Base-by-base conservation (phyloP, 2,329 filamentous ascomycete genomes). In the Gnomoniopsis smithogilvyi region DNA sequence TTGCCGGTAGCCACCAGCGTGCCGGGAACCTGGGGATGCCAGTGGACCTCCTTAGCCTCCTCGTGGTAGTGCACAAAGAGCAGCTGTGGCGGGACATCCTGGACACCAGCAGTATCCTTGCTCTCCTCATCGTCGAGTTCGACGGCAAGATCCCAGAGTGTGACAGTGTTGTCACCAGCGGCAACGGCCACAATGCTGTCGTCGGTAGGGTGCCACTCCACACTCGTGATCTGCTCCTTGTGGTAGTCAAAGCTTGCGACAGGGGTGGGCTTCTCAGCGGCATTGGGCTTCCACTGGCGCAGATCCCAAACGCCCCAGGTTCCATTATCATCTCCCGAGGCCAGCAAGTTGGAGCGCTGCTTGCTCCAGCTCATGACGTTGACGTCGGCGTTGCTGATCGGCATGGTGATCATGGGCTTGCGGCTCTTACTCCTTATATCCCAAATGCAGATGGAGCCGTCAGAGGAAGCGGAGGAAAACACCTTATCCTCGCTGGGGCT, bases 121-220 rank as follows among this genome's bases (percentile, higher is more conserved):
- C 89, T 96, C 81, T 98, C 95, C 75, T 99, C 95, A 70, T 98
- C 95, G 67, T 99, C 95, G 62, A 98, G 73, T 79, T 99, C 95
- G 59, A 98, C 95, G 0, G 93, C 92, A 71, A 99, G 75, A 83
- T 99, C 95, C 95, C 95, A 98, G 34, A 98, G 78, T 1, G 95
- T 97, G 34, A 98, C 85, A 0, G 94, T 98, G 76, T 93, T 94
- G 74, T 99, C 95, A 48, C 89, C 95, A 0, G 92, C 91, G 22
- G 91, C 94, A 46, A 98, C 92, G 2, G 92, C 90, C 17, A 99
- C 86, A 68, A 98, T 96, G 72, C 90, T 96, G 79, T 99, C 94
- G 69, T 99, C 95, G 1, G 91, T 94, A 2, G 95, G 94, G 74
- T 98, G 94, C 94, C 95, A 99, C 77, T 98, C 93, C 43, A 99